Base-by-base conservation (phyloP, 805 yeast genomes). In the Lipomyces lipofer region DNA sequence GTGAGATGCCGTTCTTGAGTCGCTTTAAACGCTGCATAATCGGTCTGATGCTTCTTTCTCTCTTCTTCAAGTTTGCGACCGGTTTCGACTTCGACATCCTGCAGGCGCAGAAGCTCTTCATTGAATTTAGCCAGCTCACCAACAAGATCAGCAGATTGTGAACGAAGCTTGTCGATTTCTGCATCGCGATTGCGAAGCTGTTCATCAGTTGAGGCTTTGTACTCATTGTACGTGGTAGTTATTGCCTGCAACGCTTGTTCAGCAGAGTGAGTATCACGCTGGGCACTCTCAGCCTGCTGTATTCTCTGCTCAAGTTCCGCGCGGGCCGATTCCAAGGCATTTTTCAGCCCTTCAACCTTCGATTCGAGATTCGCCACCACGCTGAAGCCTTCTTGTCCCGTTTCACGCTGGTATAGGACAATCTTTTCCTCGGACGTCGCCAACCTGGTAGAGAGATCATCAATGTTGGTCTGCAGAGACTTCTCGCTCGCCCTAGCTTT, bases 241-340 rank as follows among this genome's bases (percentile, higher is more conserved):
- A 87, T 72, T 43, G 76, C 73, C 35, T 72, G 69, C 36, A 88
- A 72, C 4, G 89, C 82, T 48, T 78, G 79, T 64, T 87, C 95
- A 2, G 88, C 81, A 12, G 85, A 81, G 49, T 71, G 69, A 0
- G 89, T 83, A 36, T 88, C 76, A n/a, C 72, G 73, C 53, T 83
- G 80, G 66, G 83, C 79, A 60, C 84, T 84, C 15, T 75, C 75
- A 9, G 80, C 76, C 63, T 78, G 81, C 13, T 77, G 72, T 59
- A 79, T 79, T 0, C 87, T 80, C 12, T 78, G 71, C 21, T 75
- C 78, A 51, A 85, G 74, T 50, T 84, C 88, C 42, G 75, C 73
- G 50, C 77, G 73, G 7, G 84, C 72, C 52, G 73, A 73, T 30
- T 76, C 76, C 21, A 80, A 66, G 43, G 79, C 79, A 12, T 69